Percentiles rank a stretch among this genome's conserved stretches.
phyloP scores from a whole-genome alignment of 164 flowering plant species.

The Houttuynia cordata region DNA sequence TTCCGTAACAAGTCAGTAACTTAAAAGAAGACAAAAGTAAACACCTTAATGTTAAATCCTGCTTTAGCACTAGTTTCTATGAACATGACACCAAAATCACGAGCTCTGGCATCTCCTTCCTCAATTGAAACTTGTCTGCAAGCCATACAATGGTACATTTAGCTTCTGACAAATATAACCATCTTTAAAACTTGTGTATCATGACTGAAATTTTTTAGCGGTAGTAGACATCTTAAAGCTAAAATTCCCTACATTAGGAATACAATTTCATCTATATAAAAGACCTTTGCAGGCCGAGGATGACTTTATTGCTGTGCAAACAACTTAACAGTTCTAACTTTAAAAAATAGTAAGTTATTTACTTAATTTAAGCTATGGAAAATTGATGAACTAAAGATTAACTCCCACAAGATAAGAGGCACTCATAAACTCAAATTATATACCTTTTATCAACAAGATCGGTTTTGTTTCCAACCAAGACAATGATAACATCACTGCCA shows the following conservation, averaged over 20 bases:
- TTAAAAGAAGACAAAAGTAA: neutral
- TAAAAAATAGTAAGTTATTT: too few species aligned
- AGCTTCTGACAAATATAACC: neutral
- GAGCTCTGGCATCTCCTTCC: constrained; percentile 72
- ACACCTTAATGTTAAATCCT: constrained; percentile 70
- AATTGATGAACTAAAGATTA: too few species aligned
- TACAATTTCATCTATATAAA: too few species aligned
- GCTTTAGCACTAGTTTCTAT: constrained; percentile 80
- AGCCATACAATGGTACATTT: neutral
- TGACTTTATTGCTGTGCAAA: too few species aligned
- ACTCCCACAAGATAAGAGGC: neutral
- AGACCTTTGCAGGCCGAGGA: too few species aligned
- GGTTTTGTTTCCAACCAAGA: constrained; percentile 87
- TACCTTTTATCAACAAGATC: constrained; percentile 89
- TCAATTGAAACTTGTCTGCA: constrained; percentile 83
- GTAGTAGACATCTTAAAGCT: neutral
- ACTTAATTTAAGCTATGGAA: too few species aligned
- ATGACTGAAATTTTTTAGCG: neutral
- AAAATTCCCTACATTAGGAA: too few species aligned
- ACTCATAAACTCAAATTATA: neutral
- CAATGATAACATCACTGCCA: constrained; percentile 84
- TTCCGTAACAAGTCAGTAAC: neutral
- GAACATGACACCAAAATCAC: constrained; percentile 70
- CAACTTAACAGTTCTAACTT: too few species aligned
- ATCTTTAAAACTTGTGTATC: too few species aligned